Evolutionary conservation across 148 eudicot genomes (phyloP).

Genomic region (Tetragonia tetragonoides): DNA sequence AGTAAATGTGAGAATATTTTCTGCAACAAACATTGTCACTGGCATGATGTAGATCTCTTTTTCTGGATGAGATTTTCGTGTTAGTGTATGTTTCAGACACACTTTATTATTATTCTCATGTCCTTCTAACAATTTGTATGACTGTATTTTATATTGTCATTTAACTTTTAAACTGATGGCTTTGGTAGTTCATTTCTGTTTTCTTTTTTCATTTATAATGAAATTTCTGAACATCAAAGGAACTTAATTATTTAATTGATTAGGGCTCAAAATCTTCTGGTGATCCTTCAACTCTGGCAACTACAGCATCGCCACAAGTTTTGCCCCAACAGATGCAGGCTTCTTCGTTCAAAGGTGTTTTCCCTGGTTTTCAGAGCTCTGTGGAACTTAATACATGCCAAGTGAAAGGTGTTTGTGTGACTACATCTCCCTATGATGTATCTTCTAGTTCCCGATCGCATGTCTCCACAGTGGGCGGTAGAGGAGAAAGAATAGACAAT

Average conservation of each 20-base stretch:
- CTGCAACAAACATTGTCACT: not conserved
- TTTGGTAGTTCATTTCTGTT: not conserved
- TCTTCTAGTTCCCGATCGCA: conserved; percentile 61
- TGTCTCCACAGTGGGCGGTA: conserved; percentile 47
- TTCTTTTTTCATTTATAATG: not conserved
- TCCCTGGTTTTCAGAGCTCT: conserved; percentile 49
- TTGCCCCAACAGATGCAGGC: conserved; percentile 60
- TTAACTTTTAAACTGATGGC: not conserved
- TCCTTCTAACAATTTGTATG: not conserved
- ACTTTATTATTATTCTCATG: not conserved
- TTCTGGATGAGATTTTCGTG: not conserved
- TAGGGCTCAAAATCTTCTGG: conserved; percentile 59
- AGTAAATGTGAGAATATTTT: not conserved
- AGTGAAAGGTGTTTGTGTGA: conserved; percentile 50
- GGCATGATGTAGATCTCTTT: not conserved
- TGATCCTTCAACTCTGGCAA: conserved; percentile 42
- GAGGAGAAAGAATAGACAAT: conserved; percentile 46
- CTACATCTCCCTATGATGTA: conserved; percentile 68
- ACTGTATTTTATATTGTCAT: not conserved
- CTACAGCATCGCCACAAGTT: conserved; percentile 45
- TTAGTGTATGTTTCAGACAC: not conserved
- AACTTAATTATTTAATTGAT: conserved; percentile 1
- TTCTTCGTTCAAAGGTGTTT: conserved; percentile 55
- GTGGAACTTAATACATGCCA: conserved; percentile 53
- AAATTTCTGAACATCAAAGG: not conserved